A percentile compares a stretch with the other conserved stretches of the same genome.
These are phyloP conservation scores for Metarhizium guizhouense DNA, from an alignment of 2,329 filamentous ascomycete genomes.

Conservation along the genomic window DNA sequence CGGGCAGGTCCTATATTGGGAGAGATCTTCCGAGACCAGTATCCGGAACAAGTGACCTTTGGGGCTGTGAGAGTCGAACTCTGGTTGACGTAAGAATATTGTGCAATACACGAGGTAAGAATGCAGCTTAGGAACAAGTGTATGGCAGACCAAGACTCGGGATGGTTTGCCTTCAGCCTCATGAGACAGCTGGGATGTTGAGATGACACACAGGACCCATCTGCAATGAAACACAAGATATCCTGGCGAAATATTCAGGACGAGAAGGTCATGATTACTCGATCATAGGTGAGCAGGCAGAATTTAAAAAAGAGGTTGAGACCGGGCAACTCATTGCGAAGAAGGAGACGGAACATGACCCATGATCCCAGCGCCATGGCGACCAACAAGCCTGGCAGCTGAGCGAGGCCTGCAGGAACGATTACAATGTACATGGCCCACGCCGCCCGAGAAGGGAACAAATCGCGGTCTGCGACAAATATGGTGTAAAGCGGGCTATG, in stretches of 20 bases:
- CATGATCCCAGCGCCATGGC: slow-evolving; percentile 5
- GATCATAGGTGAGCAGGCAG: slow-evolving; percentile 3
- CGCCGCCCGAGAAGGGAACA: slow-evolving; percentile 5
- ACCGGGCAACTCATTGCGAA: slow-evolving; percentile 1
- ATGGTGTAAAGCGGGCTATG: slow-evolving; percentile 3
- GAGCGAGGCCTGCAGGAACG: slow-evolving; percentile 4
- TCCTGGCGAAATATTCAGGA: slow-evolving; percentile 8
- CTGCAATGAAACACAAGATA: slow-evolving; percentile 12
- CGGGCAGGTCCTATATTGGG: slow-evolving; percentile 4
- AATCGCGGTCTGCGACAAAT: slow-evolving; percentile 5
- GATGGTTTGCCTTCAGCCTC: slow-evolving; percentile 10
- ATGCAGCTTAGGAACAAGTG: background rate
- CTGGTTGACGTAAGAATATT: background rate
- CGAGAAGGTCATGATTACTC: slow-evolving; percentile 6
- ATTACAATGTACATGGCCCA: slow-evolving; percentile 1
- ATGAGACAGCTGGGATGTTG: slow-evolving; percentile 10
- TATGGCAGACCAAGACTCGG: background rate
- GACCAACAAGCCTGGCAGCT: slow-evolving; percentile 8
- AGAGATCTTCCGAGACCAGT: background rate
- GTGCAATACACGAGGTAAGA: slow-evolving; percentile 1
- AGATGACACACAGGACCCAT: slow-evolving; percentile 14
- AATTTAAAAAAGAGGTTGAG: slow-evolving; percentile 1
- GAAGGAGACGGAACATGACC: slow-evolving; percentile 3
- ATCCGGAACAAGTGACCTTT: background rate
- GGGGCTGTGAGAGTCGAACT: slow-evolving; percentile 8